A percentile compares a stretch with the other conserved stretches of the same genome.
These are phyloP conservation scores for Picea mariana DNA, from an alignment of 83 land plant species.

Conservation along the genomic window DNA sequence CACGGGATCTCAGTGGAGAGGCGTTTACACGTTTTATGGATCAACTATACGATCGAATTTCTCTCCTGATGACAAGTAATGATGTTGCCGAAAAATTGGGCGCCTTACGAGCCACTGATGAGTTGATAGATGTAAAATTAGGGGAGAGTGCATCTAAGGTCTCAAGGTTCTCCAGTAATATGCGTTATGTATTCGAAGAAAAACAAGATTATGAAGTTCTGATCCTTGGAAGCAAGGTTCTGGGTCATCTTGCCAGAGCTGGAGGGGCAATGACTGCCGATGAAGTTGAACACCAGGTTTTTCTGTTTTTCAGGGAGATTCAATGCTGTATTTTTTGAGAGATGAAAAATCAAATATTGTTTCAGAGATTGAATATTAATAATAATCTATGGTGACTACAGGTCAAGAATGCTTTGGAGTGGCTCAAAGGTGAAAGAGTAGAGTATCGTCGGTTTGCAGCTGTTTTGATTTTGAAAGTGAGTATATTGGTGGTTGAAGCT, in stretches of 20 bases:
- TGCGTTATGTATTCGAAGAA: slow-evolving; percentile 73
- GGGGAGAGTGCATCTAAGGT: slow-evolving; percentile 95
- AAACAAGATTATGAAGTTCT: slow-evolving; percentile 84
- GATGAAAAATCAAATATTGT: neutral
- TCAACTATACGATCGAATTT: slow-evolving; percentile 74
- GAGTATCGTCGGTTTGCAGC: slow-evolving; percentile 96
- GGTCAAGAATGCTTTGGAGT: slow-evolving; percentile 79
- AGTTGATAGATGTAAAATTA: slow-evolving; percentile 76
- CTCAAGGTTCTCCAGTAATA: slow-evolving; percentile 61
- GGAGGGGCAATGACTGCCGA: slow-evolving; percentile 99
- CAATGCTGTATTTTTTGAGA: neutral
- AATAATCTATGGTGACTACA: slow-evolving; percentile 24
- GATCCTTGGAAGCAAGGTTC: slow-evolving; percentile 72
- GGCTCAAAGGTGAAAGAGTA: slow-evolving; percentile 87
- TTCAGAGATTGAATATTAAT: neutral
- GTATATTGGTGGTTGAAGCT: slow-evolving; percentile 4
- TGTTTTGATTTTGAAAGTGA: slow-evolving; percentile 91
- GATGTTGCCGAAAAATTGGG: slow-evolving; percentile 83
- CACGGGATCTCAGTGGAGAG: slow-evolving; percentile 89
- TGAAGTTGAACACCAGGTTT: slow-evolving; percentile 92
- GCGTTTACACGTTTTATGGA: slow-evolving; percentile 92
- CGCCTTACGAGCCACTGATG: slow-evolving; percentile 84
- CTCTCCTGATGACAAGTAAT: slow-evolving; percentile 56
- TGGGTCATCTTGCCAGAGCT: slow-evolving; percentile 89
- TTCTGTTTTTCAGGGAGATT: slow-evolving; percentile 16